Conservation (phyloP, 2,329 filamentous ascomycete genomes). For the Ophiosphaerella herpotricha region DNA sequence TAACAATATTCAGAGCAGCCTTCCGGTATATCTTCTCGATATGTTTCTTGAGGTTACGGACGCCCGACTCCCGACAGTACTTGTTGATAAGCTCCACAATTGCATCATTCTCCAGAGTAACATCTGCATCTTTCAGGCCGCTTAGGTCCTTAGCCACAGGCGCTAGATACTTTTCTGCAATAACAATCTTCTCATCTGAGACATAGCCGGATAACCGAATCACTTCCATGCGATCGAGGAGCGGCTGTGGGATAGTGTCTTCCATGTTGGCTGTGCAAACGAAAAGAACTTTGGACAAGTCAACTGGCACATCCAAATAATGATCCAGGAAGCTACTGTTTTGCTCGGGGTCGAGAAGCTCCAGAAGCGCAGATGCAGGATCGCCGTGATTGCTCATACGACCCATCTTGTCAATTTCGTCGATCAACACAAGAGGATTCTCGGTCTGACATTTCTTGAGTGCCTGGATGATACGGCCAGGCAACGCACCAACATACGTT, state of each 20-base stretch:
- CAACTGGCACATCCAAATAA: slow-evolving; percentile 97
- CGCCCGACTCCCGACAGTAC: slow-evolving; percentile 95
- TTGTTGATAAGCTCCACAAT: slow-evolving; percentile 98
- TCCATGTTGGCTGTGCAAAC: slow-evolving; percentile 99
- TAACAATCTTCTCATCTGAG: slow-evolving; percentile 98
- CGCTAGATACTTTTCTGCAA: slow-evolving; percentile 89
- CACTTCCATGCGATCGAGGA: slow-evolving; percentile 96
- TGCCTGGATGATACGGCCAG: slow-evolving; percentile 95
- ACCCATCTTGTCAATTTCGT: slow-evolving; percentile 98
- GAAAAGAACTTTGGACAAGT: slow-evolving; percentile 95
- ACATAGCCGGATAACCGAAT: slow-evolving; percentile 97
- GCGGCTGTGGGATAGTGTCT: slow-evolving; percentile 91
- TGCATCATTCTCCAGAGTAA: slow-evolving; percentile 82
- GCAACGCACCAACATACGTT: slow-evolving; percentile 94
- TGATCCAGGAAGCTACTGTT: slow-evolving; percentile 97
- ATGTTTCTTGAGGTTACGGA: slow-evolving; percentile 97
- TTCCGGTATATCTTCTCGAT: slow-evolving; percentile 99
- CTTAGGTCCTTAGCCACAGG: slow-evolving; percentile 94
- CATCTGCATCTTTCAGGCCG: slow-evolving; percentile 86
- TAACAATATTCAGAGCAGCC: slow-evolving; percentile 94
- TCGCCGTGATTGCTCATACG: slow-evolving; percentile 89
- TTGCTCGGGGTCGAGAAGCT: slow-evolving; percentile 94
- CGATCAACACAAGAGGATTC: slow-evolving; percentile 93
- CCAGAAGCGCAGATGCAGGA: slow-evolving; percentile 89
- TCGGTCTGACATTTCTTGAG: slow-evolving; percentile 99